A percentile compares a stretch with the other conserved stretches of the same genome.
phyloP scores from a whole-genome alignment of 2,329 filamentous ascomycete genomes.

The Microdochium trichocladiopsis region DNA sequence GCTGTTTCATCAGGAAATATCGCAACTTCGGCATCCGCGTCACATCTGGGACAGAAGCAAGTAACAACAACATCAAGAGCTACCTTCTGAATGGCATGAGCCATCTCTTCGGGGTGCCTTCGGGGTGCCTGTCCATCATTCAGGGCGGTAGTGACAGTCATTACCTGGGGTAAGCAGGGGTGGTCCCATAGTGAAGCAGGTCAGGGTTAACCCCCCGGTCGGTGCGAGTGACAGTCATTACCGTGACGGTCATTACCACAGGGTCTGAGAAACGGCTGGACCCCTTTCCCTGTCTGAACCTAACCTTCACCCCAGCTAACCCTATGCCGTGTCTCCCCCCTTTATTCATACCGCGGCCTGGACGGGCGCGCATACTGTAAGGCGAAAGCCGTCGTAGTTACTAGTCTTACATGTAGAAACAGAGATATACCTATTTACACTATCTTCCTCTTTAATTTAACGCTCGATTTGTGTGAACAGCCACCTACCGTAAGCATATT shows the following conservation, averaged over 20 bases:
- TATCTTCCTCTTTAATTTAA: not conserved
- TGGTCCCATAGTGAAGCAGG: not conserved
- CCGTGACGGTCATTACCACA: not conserved
- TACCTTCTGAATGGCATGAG: no score
- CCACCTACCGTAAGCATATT: not conserved
- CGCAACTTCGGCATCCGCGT: no score
- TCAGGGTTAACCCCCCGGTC: not conserved
- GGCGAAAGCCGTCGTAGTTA: not conserved
- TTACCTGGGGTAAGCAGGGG: not conserved
- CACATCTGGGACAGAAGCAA: no score
- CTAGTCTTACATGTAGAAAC: not conserved
- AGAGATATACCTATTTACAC: not conserved
- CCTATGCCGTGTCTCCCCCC: not conserved
- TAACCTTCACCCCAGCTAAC: not conserved
- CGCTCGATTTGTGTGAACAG: not conserved
- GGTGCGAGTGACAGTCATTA: not conserved
- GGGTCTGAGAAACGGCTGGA: not conserved
- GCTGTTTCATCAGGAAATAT: no score
- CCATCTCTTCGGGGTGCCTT: no score
- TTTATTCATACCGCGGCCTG: not conserved
- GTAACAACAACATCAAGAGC: no score
- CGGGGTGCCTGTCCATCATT: not conserved
- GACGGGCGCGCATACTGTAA: not conserved
- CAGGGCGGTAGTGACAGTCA: not conserved
- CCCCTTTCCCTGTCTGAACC: not conserved